Evolutionary conservation across 768 basidiomycete species (phyloP).

Genomic region (Trichaptum fuscoviolaceum): DNA sequence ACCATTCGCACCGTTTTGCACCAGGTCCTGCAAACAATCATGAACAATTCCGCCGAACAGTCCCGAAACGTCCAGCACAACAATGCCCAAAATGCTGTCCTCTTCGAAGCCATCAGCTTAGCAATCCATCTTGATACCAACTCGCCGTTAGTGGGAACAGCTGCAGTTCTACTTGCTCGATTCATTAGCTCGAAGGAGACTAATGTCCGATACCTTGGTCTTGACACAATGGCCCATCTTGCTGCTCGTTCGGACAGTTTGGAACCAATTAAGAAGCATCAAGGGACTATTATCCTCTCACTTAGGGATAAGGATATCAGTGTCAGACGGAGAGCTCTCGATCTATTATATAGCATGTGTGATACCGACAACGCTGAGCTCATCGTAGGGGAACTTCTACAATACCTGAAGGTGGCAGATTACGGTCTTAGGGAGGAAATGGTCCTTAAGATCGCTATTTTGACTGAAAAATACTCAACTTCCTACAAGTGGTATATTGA

Average conservation of each 20-base stretch:
- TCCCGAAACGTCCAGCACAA: slow-evolving; percentile 96
- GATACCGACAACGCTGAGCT: slow-evolving; percentile 94
- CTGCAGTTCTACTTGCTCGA: slow-evolving; percentile 85
- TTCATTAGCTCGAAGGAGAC: slow-evolving; percentile 99
- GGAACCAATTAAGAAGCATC: slow-evolving; percentile 90
- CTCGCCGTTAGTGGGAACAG: slow-evolving; percentile 81
- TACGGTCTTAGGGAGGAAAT: slow-evolving; percentile 96
- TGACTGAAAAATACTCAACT: slow-evolving; percentile 97
- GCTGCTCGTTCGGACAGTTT: slow-evolving; percentile 91
- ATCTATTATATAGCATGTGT: slow-evolving; percentile 98
- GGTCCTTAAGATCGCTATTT: slow-evolving; percentile 97
- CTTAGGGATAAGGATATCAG: slow-evolving; percentile 97
- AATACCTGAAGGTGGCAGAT: slow-evolving; percentile 94
- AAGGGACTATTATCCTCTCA: slow-evolving; percentile 90
- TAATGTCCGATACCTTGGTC: slow-evolving; percentile 93
- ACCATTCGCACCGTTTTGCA: slow-evolving; percentile 72
- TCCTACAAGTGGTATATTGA: slow-evolving; percentile 99
- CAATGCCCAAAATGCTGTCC: slow-evolving; percentile 96
- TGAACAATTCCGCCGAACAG: slow-evolving; percentile 87
- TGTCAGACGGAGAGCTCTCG: slow-evolving; percentile 88
- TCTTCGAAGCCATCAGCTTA: slow-evolving; percentile 95
- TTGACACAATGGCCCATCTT: slow-evolving; percentile 98
- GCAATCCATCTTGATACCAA: slow-evolving; percentile 94
- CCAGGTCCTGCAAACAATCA: slow-evolving; percentile 81
- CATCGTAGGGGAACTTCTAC: slow-evolving; percentile 91